These are phyloP conservation scores for Harringtonia aguacate DNA, from an alignment of 2,329 filamentous ascomycete genomes.

Conservation along the genomic window DNA sequence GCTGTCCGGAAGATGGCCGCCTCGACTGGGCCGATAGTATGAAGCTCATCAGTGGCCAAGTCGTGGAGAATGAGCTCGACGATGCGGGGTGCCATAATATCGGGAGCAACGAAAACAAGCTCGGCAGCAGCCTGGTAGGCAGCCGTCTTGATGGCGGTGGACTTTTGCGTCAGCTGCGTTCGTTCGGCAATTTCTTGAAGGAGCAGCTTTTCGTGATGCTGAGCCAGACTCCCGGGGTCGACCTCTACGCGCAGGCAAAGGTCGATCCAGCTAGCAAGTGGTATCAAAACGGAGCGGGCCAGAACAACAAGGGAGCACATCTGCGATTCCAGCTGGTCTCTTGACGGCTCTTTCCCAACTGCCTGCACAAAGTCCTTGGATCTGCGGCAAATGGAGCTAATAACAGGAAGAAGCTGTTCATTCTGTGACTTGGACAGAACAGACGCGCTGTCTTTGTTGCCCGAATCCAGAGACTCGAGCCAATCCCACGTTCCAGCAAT, in stretches of 20 bases:
- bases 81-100: constrained; percentile 64
- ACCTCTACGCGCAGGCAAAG: constrained; percentile 67
- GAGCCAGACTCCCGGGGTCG: constrained; percentile 72
- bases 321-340: constrained; percentile 50
- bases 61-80: constrained; percentile 65
- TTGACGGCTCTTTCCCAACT: constrained; percentile 29
- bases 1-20: constrained; percentile 88
- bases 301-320: constrained; percentile 70
- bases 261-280: constrained; percentile 78
- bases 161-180: constrained; percentile 38
- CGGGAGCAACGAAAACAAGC: constrained; percentile 85
- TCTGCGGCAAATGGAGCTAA: constrained; percentile 53
- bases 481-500: constrained; percentile 71
- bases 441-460: constrained; percentile 71
- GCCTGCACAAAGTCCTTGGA: constrained; percentile 34
- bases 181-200: constrained; percentile 53
- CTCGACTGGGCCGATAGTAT: constrained; percentile 71
- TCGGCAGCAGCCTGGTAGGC: constrained; percentile 82
- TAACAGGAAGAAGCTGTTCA: constrained; percentile 48
- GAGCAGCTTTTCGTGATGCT: constrained; percentile 50
- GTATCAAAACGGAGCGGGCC: constrained; percentile 66
- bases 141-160: constrained; percentile 47
- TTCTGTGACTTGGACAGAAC: constrained; percentile 53
- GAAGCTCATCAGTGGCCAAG: constrained; percentile 58
- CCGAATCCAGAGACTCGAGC: constrained; percentile 53